Evolutionary conservation across 805 yeast genomes (phyloP), one percentile per base, ranked within the genome.

Genomic region (Ogataea salicorniae): DNA sequence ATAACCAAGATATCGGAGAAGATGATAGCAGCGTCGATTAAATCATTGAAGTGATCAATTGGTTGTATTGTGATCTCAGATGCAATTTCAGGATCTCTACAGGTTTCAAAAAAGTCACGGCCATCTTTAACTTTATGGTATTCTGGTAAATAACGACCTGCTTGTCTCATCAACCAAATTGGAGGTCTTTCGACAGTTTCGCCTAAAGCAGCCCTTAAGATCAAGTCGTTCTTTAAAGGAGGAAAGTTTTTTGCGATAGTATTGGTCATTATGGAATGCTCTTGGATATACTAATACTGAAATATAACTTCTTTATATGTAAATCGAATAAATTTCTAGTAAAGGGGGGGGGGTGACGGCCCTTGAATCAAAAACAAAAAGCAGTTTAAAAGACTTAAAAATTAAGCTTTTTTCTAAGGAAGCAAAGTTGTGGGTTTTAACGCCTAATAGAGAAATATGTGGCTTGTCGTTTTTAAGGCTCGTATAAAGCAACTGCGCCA

Each of bases 81-180:
- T 1, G 98, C 99, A 56, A 86, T 80, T 64, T 92, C 97, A 1
- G 98, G 89, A 63, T 88, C 94, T 60, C 94, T 77, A 63, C 99
- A 94, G n/a, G 94, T 83, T 62, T 90, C 96, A 61, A 94, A 94
- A 66, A 94, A 94, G 68, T 94, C 96, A 54, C 87, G 75, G 15
- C 77, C 76, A 43, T 80, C 95, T 63, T 94, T 94, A 42, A 82
- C 97, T 62, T 81, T 78, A 65, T 91, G 96, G 64, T 94, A 94
- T 64, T 94, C 96, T 29, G 95, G 95, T 47, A 83, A 71, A 60
- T 91, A 90, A 51, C 97, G 76, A 17, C 97, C 97, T n/a, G 97
- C 97, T 72, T 90, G 97, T 69, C 97, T 81, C 97, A 90, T 90
- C 56, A 91, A 85, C 97, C 97, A 94, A 51, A 94, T 81, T 17